Conservation (phyloP, 164 flowering plant species). For the Tetracentron sinense region DNA sequence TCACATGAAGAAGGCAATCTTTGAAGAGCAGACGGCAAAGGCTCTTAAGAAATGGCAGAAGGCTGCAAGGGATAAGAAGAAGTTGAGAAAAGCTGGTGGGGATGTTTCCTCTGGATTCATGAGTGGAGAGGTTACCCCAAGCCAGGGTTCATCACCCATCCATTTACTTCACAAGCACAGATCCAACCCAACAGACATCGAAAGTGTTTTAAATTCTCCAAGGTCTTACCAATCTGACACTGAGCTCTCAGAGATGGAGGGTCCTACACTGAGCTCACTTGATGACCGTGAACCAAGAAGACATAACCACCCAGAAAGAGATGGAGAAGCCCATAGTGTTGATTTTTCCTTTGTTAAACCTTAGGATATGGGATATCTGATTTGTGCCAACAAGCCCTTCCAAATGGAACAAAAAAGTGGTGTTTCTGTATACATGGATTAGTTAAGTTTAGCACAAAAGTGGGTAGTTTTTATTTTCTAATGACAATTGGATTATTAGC, state of each 20-base stretch:
- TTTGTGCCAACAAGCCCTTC: too few relatives aligned
- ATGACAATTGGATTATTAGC: too few relatives aligned
- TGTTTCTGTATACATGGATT: too few relatives aligned
- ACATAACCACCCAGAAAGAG: conserved; percentile 3
- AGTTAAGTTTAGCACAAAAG: too few relatives aligned
- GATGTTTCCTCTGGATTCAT: conserved; percentile 19
- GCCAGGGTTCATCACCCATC: conserved; percentile 45
- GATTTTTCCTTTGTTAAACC: conserved; percentile 43
- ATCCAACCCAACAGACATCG: conserved; percentile 21
- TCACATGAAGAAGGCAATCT: conserved; percentile 68
- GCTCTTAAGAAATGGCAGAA: conserved; percentile 67
- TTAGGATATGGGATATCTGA: neutral
- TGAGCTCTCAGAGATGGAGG: conserved; percentile 37
- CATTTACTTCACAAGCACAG: conserved; percentile 42
- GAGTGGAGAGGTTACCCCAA: conserved; percentile 47
- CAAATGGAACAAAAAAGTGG: too few relatives aligned
- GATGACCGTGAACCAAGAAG: conserved; percentile 10
- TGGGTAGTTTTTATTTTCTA: too few relatives aligned
- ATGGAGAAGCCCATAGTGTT: conserved; percentile 20
- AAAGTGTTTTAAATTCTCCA: conserved; percentile 32
- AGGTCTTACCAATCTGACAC: conserved; percentile 38
- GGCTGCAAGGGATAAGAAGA: conserved; percentile 40
- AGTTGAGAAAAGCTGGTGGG: conserved; percentile 27
- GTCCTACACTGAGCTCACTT: conserved; percentile 3
- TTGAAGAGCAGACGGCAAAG: conserved; percentile 61